A percentile compares a stretch with the other conserved stretches of the same genome.
Evolutionary conservation across 495 filamentous ascomycete species (phyloP).

Genomic region (Friedmanniomyces simplex): DNA sequence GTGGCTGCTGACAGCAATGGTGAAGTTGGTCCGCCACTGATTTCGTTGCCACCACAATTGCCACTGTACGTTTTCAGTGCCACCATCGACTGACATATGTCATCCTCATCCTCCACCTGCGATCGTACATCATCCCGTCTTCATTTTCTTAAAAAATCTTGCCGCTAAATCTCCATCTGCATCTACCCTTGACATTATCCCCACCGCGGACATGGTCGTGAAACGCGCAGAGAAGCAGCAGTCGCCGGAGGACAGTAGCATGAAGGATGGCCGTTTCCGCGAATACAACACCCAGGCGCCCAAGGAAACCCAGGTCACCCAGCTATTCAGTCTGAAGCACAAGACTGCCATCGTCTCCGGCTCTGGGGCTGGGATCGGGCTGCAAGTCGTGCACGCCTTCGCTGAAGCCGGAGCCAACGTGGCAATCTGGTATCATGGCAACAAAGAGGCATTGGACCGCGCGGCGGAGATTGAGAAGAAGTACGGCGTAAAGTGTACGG

Average conservation of each 20-base stretch:
- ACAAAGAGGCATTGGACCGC: conserved; percentile 57
- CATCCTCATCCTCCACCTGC: too few species aligned
- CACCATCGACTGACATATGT: too few species aligned
- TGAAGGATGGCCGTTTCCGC: conserved; percentile 27
- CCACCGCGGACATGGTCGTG: conserved; percentile 2
- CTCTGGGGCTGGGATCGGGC: conserved; percentile 71
- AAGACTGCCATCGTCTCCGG: conserved; percentile 79
- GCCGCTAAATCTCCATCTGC: too few species aligned
- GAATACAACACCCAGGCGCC: conserved; percentile 40
- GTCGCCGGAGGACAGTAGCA: conserved; percentile 16
- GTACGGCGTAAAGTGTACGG: conserved; percentile 70
- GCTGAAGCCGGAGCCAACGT: conserved; percentile 84
- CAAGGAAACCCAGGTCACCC: conserved; percentile 47
- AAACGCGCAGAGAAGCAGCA: background rate
- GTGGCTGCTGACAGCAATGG: too few species aligned
- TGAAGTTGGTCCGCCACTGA: too few species aligned
- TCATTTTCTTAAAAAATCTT: too few species aligned
- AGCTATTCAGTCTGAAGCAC: conserved; percentile 75
- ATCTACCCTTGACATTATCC: too few species aligned
- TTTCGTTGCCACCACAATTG: too few species aligned
- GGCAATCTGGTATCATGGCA: conserved; percentile 77
- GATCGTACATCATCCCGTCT: too few species aligned
- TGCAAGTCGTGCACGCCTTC: conserved; percentile 60
- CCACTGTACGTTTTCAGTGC: too few species aligned
- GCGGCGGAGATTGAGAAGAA: conserved; percentile 61